A percentile compares a stretch with the other conserved stretches of the same genome.
Conservation (phyloP, 176 grass and related monocot species). For the Carex pumila region DNA sequence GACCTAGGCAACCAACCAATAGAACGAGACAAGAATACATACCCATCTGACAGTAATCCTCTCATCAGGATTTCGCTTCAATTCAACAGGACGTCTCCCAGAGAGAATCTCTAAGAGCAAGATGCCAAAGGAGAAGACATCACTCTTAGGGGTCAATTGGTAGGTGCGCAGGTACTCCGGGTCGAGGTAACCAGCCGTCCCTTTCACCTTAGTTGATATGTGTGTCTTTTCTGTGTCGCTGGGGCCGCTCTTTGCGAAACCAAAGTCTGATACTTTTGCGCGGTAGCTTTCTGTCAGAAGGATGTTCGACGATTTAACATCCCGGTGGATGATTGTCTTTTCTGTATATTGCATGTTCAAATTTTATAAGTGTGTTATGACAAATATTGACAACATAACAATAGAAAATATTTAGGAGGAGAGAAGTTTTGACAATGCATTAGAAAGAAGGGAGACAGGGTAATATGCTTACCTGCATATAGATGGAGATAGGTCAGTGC, state of each 20-base stretch:
- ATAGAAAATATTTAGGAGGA: not conserved
- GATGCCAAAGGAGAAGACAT: constrained; percentile 97
- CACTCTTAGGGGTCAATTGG: constrained; percentile 93
- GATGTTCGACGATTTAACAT: constrained; percentile 99
- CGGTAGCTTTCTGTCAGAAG: constrained; percentile 86
- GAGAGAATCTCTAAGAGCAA: constrained; percentile 95
- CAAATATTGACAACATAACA: not conserved
- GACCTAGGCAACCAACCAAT: not conserved
- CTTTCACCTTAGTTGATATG: constrained; percentile 98
- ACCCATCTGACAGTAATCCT: constrained; percentile 99
- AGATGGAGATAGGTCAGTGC: constrained; percentile 96
- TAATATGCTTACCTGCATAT: constrained; percentile 58
- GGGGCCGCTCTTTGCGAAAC: constrained; percentile 86
- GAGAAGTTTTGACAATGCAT: not conserved
- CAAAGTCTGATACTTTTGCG: constrained; percentile 88
- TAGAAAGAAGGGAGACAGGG: not conserved
- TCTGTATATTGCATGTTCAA: constrained; percentile 46
- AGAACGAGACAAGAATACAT: constrained; percentile 17
- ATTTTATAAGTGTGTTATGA: constrained; percentile 1
- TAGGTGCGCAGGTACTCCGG: constrained; percentile 92
- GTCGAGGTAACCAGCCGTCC: constrained; percentile 92
- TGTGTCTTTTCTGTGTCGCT: constrained; percentile 88
- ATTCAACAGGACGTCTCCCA: constrained; percentile 67
- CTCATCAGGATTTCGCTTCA: constrained; percentile 62
- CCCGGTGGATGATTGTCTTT: constrained; percentile 97